A percentile compares a stretch with the other conserved stretches of the same genome.
Evolutionary conservation across 2,329 filamentous ascomycete species (phyloP).

Genomic region (Hortaea werneckii): DNA sequence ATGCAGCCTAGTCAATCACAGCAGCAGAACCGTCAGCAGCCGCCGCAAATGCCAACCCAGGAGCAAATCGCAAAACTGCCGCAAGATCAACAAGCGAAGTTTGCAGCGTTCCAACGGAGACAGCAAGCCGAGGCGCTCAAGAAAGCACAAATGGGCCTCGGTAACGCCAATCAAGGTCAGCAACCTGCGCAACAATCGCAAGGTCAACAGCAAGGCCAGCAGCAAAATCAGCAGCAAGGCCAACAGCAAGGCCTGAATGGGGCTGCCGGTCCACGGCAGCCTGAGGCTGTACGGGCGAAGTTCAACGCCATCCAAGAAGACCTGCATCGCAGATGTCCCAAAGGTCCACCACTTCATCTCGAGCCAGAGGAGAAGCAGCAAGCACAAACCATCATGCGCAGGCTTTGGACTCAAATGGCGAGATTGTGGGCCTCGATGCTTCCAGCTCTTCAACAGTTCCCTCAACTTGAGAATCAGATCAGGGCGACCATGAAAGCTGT

Average conservation of each 20-base stretch:
- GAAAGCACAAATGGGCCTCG: conserved; percentile 14
- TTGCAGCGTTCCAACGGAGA: conserved; percentile 14
- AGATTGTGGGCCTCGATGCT: conserved; percentile 3
- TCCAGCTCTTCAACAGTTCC: conserved; percentile 7
- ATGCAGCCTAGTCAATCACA: conserved; percentile 16
- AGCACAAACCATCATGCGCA: conserved; percentile 14
- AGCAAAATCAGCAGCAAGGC: neutral
- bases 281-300: conserved; percentile 3
- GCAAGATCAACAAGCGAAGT: conserved; percentile 10
- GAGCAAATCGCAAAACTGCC: conserved; percentile 18
- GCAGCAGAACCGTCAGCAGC: conserved; percentile 3
- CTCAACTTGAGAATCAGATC: conserved; percentile 14
- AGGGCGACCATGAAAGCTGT: conserved; percentile 17
- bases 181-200: conserved; percentile 1
- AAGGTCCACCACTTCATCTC: conserved; percentile 17
- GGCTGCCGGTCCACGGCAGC: neutral
- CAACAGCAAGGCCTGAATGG: neutral
- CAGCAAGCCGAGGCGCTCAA: conserved; percentile 13
- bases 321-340: conserved; percentile 11
- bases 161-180: conserved; percentile 2
- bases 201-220: neutral
- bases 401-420: conserved; percentile 14
- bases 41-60: conserved; percentile 1
- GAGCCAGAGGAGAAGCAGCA: conserved; percentile 11
- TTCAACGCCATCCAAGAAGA: conserved; percentile 11